Base-by-base conservation (phyloP, 2,329 filamentous ascomycete genomes). In the Nemania abortiva region DNA sequence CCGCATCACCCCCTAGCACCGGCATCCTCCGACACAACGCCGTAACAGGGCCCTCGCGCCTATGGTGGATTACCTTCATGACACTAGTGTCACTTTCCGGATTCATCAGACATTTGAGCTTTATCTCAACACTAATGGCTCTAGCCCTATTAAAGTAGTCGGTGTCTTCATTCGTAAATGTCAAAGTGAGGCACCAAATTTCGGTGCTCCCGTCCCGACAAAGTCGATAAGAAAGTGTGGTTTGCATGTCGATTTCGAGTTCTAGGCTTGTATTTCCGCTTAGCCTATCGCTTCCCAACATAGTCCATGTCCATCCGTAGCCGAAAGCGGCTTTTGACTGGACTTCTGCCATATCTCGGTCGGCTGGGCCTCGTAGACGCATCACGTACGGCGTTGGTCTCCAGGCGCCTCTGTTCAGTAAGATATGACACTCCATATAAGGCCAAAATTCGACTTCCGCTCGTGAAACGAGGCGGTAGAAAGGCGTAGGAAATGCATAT, bases 381-480 rank as follows among this genome's bases (percentile, higher is more conserved):
- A 27, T 65, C 56, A 20, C 63, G 57, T 10, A 63, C 2, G 50
- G 50, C 6, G 13, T 20, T 15, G 50, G 62, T 11, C 54, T 55
- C 61, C 27, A 53, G 7, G 3, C 18, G 7, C 24, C 24, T 1
- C 2, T 42, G 18, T 42, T 5, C 22, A 65, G 62, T 2, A 57
- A 57, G 9, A 69, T 63, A 4, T 66, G 52, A 58, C 66, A 69
- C 59, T 34, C 57, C 53, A 66, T 59, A 10, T 31, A 6, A n/a
- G 63, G 62, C 63, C 63, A 66, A 18, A 20, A 3, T 18, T 2
- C 9, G 0, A 39, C 58, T 27, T 61, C 47, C 13, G 24, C 22
- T 52, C 20, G 10, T 2, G 52, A 24, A 29, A 66, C 47, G 6
- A 53, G 62, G 53, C 63, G 57, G 39, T 56, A 63, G 6, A 59